Conservation (phyloP, 1,139 yeast species). For the Saccharomycopsis crataegensis region DNA sequence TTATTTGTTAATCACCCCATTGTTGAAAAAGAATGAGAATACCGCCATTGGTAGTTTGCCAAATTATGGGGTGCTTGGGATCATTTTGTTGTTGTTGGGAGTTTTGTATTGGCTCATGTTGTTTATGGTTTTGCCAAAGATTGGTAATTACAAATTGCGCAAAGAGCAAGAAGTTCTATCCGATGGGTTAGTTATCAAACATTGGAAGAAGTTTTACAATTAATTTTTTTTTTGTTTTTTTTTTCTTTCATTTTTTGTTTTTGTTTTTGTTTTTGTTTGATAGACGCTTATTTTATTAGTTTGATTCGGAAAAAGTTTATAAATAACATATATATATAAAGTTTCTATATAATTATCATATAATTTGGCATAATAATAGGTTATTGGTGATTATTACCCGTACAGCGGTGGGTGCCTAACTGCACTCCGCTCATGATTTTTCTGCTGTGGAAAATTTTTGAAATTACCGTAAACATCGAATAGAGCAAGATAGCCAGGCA, state of each 20-base stretch:
- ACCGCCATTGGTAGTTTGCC: constrained; percentile 43
- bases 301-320: background rate
- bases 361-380: too few species aligned
- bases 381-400: too few species aligned
- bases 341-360: too few species aligned
- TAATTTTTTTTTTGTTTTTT: background rate
- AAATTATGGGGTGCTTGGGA: constrained; percentile 41
- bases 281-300: background rate
- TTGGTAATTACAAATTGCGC: constrained; percentile 36
- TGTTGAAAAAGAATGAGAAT: constrained; percentile 34
- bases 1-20: constrained; percentile 42
- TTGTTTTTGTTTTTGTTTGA: background rate
- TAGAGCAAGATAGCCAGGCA: too few species aligned
- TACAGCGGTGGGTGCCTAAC: too few species aligned
- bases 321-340: too few species aligned
- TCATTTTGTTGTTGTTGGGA: constrained; percentile 31
- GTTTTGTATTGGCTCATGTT: constrained; percentile 42
- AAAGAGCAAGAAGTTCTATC: constrained; percentile 34
- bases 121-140: constrained; percentile 39
- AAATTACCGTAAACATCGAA: too few species aligned
- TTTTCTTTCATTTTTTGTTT: background rate
- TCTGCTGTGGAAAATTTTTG: too few species aligned
- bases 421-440: too few species aligned
- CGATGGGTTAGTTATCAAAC: constrained; percentile 50
- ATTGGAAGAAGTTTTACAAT: constrained; percentile 37